Percentiles rank a stretch among this genome's conserved stretches.
Evolutionary conservation across 805 yeast genomes (phyloP).

Genomic region (Lipomyces mesembrius): DNA sequence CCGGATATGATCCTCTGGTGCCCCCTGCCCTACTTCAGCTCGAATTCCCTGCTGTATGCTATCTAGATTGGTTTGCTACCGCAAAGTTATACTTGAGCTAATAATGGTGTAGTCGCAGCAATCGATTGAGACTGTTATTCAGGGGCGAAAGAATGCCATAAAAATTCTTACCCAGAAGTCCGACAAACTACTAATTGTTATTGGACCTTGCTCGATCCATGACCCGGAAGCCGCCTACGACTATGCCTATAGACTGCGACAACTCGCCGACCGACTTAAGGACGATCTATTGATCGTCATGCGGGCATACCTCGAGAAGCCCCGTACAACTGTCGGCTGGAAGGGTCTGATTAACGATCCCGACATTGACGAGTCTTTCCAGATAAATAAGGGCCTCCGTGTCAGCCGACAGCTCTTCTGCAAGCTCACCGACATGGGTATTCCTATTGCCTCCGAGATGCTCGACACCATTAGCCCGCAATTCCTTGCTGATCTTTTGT

Average conservation of each 20-base stretch:
- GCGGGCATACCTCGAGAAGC: constrained; percentile 98
- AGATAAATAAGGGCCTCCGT: constrained; percentile 92
- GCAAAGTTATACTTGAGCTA: constrained; percentile 39
- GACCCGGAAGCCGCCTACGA: constrained; percentile 89
- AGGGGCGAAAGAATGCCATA: constrained; percentile 79
- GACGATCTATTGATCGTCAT: constrained; percentile 82
- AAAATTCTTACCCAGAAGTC: constrained; percentile 73
- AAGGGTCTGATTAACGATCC: constrained; percentile 98
- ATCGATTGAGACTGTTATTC: constrained; percentile 59
- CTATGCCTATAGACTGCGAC: constrained; percentile 72
- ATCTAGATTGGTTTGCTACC: constrained; percentile 29
- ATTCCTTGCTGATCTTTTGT: constrained; percentile 84
- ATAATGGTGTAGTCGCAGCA: constrained; percentile 16
- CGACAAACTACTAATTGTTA: constrained; percentile 84
- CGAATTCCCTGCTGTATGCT: constrained; percentile 61
- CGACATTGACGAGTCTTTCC: constrained; percentile 86
- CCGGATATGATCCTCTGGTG: constrained; percentile 89
- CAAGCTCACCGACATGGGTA: constrained; percentile 73
- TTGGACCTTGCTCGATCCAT: constrained; percentile 97
- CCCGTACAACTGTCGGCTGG: constrained; percentile 99
- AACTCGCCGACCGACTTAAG: constrained; percentile 68
- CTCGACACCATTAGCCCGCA: constrained; percentile 97
- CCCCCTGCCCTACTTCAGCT: constrained; percentile 90
- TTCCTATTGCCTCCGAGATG: constrained; percentile 98
- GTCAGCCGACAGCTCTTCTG: constrained; percentile 83